Base-by-base conservation (phyloP, 345 rosid genomes). In the Brassica cretica region DNA sequence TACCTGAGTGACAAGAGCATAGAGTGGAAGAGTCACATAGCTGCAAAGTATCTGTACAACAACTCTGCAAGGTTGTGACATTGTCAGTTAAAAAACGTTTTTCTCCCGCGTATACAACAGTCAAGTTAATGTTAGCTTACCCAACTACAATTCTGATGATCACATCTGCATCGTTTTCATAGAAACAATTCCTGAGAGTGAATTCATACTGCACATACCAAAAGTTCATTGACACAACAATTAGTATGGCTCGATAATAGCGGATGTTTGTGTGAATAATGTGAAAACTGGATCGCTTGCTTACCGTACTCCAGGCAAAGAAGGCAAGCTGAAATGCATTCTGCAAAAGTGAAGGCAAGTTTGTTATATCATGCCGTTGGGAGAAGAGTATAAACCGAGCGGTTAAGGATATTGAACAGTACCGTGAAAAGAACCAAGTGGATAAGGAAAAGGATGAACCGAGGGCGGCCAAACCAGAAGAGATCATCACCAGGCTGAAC, bases 1-100 rank as follows among this genome's bases (percentile, higher is more conserved):
- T 71, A 91, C 98, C 92, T 93, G 99, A 6, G 98, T 95, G 62
- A 95, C 99, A 44, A 95, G 77, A 25, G 99, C 99, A 77, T 95
- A 93, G 21, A 95, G 92, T 59, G 99, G 99, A 75, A 95, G 89
- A 16, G 97, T 91, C 77, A 95, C 94, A 29, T 95, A 95, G 80
- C 99, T 95, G 90, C 99, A 95, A 37, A 93, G 76, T 39, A 93
- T 75, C 77, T 93, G 98, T 66, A 88, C 87, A 66, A 90, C 5
- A 77, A 80, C 82, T 90, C 99, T 95, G 91, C 70, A 62, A 67
- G 77, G 19, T 60, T 61, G 35, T 56, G 29, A 56, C 19, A 8
- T 9, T 30, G 19, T 66, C 68, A 77, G 71, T 37, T 59, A 64
- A 33, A 72, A 49, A 0, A 49, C 6, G 24, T 55, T 65, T 5